These are phyloP conservation scores for Solanum piurae DNA, from an alignment of 257 asterid genomes.

Conservation along the genomic window DNA sequence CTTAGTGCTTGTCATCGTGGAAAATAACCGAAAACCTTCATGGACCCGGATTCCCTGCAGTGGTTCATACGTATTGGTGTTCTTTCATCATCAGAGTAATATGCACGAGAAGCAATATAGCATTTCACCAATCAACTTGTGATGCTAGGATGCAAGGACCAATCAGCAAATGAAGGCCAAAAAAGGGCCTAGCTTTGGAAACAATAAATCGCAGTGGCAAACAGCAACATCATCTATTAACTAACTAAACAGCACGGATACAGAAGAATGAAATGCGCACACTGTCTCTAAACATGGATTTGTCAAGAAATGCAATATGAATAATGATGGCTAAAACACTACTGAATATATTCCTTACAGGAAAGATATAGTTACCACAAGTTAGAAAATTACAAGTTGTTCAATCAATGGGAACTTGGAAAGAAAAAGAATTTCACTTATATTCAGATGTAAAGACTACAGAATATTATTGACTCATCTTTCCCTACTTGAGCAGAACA, in stretches of 20 bases:
- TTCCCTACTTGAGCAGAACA: not conserved
- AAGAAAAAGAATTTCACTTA: not conserved
- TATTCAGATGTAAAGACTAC: not conserved
- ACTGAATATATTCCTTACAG: not conserved
- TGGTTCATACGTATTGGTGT: not conserved
- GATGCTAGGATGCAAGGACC: not conserved
- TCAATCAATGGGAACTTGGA: not conserved
- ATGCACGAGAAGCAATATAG: not conserved
- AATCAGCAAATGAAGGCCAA: not conserved
- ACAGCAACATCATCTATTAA: not conserved
- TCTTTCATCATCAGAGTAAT: not conserved
- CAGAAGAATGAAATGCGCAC: not conserved
- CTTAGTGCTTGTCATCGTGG: slow-evolving; percentile 76
- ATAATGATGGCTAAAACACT: not conserved
- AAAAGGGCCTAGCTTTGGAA: not conserved
- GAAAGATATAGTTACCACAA: not conserved
- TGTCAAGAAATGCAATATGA: not conserved
- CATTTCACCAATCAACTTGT: not conserved
- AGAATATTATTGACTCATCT: not conserved
- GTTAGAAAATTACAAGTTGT: not conserved
- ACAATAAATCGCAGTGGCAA: not conserved
- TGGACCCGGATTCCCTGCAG: slow-evolving; percentile 74
- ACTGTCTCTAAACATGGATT: not conserved
- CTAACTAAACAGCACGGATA: not conserved
- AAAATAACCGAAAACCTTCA: slow-evolving; percentile 65